Percentiles rank a stretch among this genome's conserved stretches.
These are phyloP conservation scores for Boletus rubescentipes DNA, from an alignment of 768 basidiomycete species.

Conservation along the genomic window DNA sequence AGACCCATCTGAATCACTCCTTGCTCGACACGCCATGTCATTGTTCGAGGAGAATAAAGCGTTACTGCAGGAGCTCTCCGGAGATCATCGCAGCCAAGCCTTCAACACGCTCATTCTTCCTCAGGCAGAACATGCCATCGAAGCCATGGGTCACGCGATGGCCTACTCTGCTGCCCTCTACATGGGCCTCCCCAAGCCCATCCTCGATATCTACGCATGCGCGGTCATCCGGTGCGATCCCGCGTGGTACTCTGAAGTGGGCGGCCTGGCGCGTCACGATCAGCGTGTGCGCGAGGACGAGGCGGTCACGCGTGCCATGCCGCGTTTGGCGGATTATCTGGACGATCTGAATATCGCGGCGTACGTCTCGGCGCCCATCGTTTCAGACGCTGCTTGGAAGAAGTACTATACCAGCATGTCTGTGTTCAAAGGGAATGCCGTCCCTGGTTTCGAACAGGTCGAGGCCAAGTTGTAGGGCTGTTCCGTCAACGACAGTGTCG, in stretches of 20 bases:
- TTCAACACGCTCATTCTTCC: constrained; percentile 58
- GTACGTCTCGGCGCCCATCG: constrained; percentile 52
- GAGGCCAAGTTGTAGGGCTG: constrained; percentile 44
- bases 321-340: constrained; percentile 42
- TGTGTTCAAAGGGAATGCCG: constrained; percentile 43
- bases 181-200: constrained; percentile 42
- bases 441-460: constrained; percentile 36
- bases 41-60: constrained; percentile 47
- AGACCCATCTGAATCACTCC: constrained; percentile 43
- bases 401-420: constrained; percentile 41
- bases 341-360: constrained; percentile 45
- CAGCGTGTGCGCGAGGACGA: constrained; percentile 50
- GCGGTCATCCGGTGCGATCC: constrained; percentile 24
- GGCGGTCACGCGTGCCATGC: constrained; percentile 23
- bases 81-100: constrained; percentile 19
- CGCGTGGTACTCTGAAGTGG: constrained; percentile 1
- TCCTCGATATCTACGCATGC: constrained; percentile 58
- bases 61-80: constrained; percentile 36
- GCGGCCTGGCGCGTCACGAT: constrained; percentile 29
- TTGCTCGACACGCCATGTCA: constrained; percentile 49
- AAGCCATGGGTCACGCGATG: constrained; percentile 64
- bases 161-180: constrained; percentile 55
- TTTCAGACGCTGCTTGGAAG: constrained; percentile 52
- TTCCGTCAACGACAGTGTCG: too few relatives aligned
- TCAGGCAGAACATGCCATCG: constrained; percentile 49